Percentiles rank a stretch among this genome's conserved stretches.
Evolutionary conservation across 345 rosid species (phyloP).

Genomic region (Sonneratia caseolaris): DNA sequence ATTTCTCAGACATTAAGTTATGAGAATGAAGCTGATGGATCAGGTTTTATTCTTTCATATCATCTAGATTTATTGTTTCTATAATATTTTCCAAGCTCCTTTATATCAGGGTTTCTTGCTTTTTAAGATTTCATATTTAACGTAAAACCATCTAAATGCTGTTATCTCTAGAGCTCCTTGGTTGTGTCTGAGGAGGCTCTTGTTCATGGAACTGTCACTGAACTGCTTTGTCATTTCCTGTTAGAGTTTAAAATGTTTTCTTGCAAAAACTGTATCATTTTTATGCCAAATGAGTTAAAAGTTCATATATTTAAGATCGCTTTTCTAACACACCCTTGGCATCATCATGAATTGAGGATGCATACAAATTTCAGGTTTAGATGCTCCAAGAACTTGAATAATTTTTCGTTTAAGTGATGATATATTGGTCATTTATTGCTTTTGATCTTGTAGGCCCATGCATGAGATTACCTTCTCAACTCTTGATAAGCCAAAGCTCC

Average conservation of each 20-base stretch:
- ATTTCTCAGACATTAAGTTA: background rate
- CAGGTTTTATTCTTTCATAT: background rate
- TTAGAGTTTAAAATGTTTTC: background rate
- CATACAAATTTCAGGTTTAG: background rate
- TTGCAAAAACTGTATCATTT: background rate
- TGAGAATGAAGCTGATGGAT: background rate
- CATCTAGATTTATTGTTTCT: background rate
- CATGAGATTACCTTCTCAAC: slow-evolving; percentile 95
- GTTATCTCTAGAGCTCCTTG: background rate
- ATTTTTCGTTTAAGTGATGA: background rate
- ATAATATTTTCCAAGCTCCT: background rate
- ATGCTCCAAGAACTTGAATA: background rate
- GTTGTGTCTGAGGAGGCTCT: background rate
- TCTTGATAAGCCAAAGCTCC: slow-evolving; percentile 91
- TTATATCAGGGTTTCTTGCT: background rate
- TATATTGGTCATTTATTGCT: background rate
- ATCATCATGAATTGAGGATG: background rate
- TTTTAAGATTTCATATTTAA: background rate
- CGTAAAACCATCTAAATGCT: background rate
- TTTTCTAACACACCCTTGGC: background rate
- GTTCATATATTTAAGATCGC: background rate
- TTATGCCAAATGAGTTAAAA: background rate
- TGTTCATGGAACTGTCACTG: background rate
- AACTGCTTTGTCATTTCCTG: background rate
- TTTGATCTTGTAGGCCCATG: slow-evolving; percentile 62